A percentile compares a stretch with the other conserved stretches of the same genome.
These are phyloP conservation scores for Penicillium pancosmium DNA, from an alignment of 495 filamentous ascomycete species.

Conservation along the genomic window DNA sequence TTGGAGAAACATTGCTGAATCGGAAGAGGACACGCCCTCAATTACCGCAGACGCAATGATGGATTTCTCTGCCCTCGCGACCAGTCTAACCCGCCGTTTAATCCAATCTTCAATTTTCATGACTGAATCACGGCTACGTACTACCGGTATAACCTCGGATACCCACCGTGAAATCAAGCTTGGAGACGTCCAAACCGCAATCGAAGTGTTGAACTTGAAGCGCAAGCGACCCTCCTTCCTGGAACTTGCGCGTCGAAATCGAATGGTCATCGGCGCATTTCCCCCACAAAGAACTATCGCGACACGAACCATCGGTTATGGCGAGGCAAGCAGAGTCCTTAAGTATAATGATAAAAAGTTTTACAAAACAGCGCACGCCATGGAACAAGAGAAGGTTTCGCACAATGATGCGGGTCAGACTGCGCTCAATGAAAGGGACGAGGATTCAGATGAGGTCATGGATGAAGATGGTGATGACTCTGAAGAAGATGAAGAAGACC, in stretches of 20 bases:
- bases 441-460: constrained; percentile 7
- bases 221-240: constrained; percentile 55
- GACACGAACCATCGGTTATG: constrained; percentile 40
- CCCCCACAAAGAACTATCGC: constrained; percentile 26
- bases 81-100: constrained; percentile 69
- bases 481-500: neutral
- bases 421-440: constrained; percentile 22
- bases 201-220: constrained; percentile 51
- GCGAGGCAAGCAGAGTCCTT: constrained; percentile 58
- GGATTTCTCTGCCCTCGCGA: constrained; percentile 70
- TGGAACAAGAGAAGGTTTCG: neutral
- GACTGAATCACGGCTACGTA: constrained; percentile 58
- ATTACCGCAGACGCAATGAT: constrained; percentile 68
- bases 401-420: neutral
- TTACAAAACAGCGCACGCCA: constrained; percentile 3
- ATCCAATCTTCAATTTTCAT: constrained; percentile 67
- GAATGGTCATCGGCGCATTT: constrained; percentile 57
- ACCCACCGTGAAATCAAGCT: neutral
- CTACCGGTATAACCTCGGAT: neutral
- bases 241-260: constrained; percentile 59
- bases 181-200: constrained; percentile 66
- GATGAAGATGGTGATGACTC: neutral
- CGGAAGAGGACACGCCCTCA: constrained; percentile 57
- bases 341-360: constrained; percentile 24
- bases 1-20: constrained; percentile 57